Base-by-base conservation (phyloP, 345 rosid genomes). In the Populus ilicifolia region DNA sequence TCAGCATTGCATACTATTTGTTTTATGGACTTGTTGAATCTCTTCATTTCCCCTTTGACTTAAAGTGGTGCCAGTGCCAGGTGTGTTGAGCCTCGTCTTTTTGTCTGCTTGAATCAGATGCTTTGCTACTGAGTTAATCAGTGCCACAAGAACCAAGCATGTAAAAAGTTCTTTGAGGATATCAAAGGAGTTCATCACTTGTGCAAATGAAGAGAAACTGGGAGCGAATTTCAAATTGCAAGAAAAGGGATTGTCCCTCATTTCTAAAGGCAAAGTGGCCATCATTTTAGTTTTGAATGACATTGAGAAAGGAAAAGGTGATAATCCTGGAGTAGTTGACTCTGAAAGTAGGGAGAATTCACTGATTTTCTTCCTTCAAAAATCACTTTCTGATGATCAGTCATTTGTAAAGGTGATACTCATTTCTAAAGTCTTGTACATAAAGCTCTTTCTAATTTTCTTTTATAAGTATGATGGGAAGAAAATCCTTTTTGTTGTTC, bases 211-310 rank as follows among this genome's bases (percentile, higher is more conserved):
- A 81, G 89, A 87, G 77, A 82, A 78, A 79, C 69, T 82, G 44
- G 82, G 85, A 23, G 75, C 73, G 16, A 80, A 81, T 84, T 83
- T 80, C 36, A 67, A 72, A 73, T 85, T 89, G 70, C 87, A 80
- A 65, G 86, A 90, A 71, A 83, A 83, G 78, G 96, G 95, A 71
- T 61, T 52, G 12, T 75, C 72, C 77, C 90, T 94, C 69, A 43
- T 86, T 3, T 89, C 91, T 54, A 69, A 86, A 27, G 97, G 97
- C 56, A 91, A 92, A 88, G 79, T 86, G 56, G 97, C 90, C 16
- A 70, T 84, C 61, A 88, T 89, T 77, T 82, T 94, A 79, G 85
- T 88, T 75, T 25, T 89, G 75, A 84, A 80, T 77, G 82, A 83
- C 65, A 56, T 59, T 16, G 86, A 70, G 80, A 67, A 79, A 73